Percentiles rank a stretch among this genome's conserved stretches.
Evolutionary conservation across 2,329 filamentous ascomycete genomes (phyloP).

Genomic region (Penicillium concentricum): DNA sequence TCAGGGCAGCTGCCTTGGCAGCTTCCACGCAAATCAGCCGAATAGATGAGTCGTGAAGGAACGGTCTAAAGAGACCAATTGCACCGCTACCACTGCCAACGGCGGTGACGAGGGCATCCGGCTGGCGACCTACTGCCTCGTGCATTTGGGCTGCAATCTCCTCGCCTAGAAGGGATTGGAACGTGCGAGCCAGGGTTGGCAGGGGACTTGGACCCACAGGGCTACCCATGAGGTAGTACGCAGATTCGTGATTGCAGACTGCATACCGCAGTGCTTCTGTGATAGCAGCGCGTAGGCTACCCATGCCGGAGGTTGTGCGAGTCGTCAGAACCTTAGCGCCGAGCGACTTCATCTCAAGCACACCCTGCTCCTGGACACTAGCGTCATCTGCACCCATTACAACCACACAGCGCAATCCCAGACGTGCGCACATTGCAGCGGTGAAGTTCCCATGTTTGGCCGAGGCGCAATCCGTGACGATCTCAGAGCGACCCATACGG

Average conservation of each 20-base stretch:
- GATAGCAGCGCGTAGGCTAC: constrained; percentile 25
- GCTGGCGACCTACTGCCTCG: constrained; percentile 14
- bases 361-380: constrained; percentile 18
- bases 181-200: constrained; percentile 25
- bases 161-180: constrained; percentile 26
- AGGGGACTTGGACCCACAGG: constrained; percentile 24
- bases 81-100: constrained; percentile 24
- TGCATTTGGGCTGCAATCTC: constrained; percentile 25
- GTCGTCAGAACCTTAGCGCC: constrained; percentile 25
- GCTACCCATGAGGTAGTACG: constrained; percentile 28
- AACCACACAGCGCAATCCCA: constrained; percentile 21
- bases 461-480: constrained; percentile 27
- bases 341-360: constrained; percentile 24
- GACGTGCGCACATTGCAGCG: constrained; percentile 23
- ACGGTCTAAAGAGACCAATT: constrained; percentile 24
- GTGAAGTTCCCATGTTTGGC: constrained; percentile 27
- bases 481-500: constrained; percentile 23
- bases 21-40: constrained; percentile 22
- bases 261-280: constrained; percentile 28
- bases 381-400: constrained; percentile 26
- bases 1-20: constrained; percentile 17
- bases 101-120: constrained; percentile 24
- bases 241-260: constrained; percentile 23
- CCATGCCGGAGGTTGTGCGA: constrained; percentile 23
- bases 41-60: constrained; percentile 13